Evolutionary conservation across 345 rosid genomes (phyloP).

Genomic region (Melaleuca alternifolia): DNA sequence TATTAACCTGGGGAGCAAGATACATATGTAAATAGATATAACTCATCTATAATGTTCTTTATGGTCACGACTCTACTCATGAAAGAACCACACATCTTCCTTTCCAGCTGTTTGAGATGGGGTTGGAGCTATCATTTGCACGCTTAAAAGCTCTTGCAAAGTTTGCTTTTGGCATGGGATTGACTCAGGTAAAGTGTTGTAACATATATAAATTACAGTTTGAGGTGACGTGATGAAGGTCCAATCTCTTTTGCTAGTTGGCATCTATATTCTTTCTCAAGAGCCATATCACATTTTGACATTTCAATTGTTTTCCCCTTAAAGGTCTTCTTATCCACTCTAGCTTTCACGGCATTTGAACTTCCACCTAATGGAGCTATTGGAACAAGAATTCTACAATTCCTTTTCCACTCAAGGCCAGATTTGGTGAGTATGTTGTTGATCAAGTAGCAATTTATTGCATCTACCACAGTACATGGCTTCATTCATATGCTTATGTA

Average conservation of each 20-base stretch:
- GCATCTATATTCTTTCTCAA: neutral
- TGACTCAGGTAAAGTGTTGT: conserved; percentile 65
- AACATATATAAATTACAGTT: neutral
- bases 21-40: neutral
- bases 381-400: conserved; percentile 80
- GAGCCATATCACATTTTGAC: neutral
- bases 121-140: conserved; percentile 93
- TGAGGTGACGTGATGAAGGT: neutral
- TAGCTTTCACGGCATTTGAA: conserved; percentile 95
- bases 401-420: conserved; percentile 83
- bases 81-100: conserved; percentile 5
- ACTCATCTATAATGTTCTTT: neutral
- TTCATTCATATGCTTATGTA: neutral
- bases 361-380: conserved; percentile 97
- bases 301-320: conserved; percentile 8
- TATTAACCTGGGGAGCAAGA: neutral
- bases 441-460: neutral
- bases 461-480: neutral
- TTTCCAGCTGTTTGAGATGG: conserved; percentile 97
- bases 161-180: conserved; percentile 95
- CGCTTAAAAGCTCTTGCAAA: conserved; percentile 95
- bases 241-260: neutral
- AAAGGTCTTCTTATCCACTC: conserved; percentile 86
- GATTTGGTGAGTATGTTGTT: conserved; percentile 54
- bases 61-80: neutral